phyloP scores from a whole-genome alignment of 257 asterid genomes.

The Solanum pennellii region DNA sequence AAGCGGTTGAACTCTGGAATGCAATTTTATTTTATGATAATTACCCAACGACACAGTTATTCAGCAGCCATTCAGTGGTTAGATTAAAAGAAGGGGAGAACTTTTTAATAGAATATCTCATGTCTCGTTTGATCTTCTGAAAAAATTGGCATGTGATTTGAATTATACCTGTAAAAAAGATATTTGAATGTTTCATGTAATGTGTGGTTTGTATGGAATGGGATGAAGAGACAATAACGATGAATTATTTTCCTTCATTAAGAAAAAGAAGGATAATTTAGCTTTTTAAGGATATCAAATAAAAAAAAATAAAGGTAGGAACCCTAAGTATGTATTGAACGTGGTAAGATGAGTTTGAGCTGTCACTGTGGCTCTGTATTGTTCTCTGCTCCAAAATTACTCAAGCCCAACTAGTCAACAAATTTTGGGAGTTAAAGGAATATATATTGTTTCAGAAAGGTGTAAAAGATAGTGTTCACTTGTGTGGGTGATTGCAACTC shows the following conservation, averaged over 20 bases:
- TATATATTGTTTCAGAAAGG: neutral
- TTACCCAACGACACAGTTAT: neutral
- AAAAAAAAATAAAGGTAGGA: neutral
- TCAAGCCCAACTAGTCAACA: neutral
- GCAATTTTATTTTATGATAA: neutral
- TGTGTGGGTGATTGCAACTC: neutral
- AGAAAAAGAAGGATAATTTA: neutral
- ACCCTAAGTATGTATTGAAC: neutral
- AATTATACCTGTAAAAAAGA: neutral
- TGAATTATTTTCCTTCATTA: neutral
- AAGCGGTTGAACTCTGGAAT: neutral
- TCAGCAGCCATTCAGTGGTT: neutral
- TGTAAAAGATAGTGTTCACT: neutral
- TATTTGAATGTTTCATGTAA: neutral
- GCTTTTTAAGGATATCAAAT: neutral
- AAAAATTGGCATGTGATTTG: neutral
- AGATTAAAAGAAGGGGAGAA: neutral
- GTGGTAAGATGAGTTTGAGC: neutral
- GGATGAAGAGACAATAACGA: neutral
- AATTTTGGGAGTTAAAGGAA: neutral
- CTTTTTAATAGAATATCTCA: neutral
- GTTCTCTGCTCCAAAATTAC: neutral
- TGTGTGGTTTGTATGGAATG: neutral
- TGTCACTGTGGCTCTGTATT: neutral
- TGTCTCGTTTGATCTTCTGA: neutral